Evolutionary conservation across 345 rosid species (phyloP).

Genomic region (Geranium brycei): DNA sequence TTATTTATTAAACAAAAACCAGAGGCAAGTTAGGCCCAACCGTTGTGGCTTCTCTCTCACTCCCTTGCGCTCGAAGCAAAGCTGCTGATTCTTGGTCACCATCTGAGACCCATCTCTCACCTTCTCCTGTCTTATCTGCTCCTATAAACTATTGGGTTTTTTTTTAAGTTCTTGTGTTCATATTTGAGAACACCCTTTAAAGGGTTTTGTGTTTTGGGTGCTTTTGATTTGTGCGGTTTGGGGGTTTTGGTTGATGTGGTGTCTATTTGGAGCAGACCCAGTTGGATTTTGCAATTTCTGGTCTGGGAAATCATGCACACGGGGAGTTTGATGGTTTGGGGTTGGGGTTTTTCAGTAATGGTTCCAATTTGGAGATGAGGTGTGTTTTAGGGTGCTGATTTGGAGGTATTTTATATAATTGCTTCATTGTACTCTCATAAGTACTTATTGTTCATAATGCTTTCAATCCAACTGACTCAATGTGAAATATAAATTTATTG

Average conservation of each 20-base stretch:
- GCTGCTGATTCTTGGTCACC: constrained; percentile 74
- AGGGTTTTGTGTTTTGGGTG: neutral
- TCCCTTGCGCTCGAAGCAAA: constrained; percentile 58
- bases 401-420: too few relatives aligned
- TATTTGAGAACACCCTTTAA: too few relatives aligned
- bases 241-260: neutral
- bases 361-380: neutral
- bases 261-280: neutral
- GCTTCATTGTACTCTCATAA: too few relatives aligned
- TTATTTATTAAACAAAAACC: constrained; percentile 32
- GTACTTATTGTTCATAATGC: too few relatives aligned
- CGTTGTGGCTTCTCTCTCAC: constrained; percentile 33
- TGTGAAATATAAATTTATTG: too few relatives aligned
- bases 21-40: constrained; percentile 61
- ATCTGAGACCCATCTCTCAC: constrained; percentile 63
- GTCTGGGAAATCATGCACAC: neutral
- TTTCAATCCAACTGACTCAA: too few relatives aligned
- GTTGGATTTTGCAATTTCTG: neutral
- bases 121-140: constrained; percentile 33
- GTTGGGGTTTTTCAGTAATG: neutral
- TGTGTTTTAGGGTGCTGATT: too few relatives aligned
- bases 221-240: neutral
- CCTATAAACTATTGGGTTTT: constrained; percentile 4
- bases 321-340: neutral
- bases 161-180: neutral